phyloP scores from a whole-genome alignment of 1,284 basidiomycete genomes.

The Apiotrichum mycotoxinovorans region DNA sequence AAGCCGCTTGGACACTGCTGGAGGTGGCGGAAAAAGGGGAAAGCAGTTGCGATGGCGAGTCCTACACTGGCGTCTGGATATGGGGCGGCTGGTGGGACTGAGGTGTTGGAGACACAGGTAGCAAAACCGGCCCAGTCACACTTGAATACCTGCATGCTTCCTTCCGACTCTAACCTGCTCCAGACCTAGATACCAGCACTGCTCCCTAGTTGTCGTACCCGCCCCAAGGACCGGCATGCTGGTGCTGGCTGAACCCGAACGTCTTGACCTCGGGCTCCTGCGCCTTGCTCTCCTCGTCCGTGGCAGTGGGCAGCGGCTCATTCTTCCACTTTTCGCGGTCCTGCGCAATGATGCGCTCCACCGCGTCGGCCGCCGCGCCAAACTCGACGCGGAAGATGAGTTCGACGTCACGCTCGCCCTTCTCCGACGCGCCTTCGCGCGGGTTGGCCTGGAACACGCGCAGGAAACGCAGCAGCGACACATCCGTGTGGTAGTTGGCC shows the following conservation, averaged over 20 bases:
- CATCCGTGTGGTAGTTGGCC: slow-evolving; percentile 23
- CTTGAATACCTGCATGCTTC: neutral
- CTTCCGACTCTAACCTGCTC: no score
- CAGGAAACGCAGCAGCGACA: slow-evolving; percentile 20
- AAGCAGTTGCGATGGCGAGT: no score
- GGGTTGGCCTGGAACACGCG: slow-evolving; percentile 30
- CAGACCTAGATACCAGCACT: neutral
- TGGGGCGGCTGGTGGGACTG: no score
- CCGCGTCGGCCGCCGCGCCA: slow-evolving; percentile 10
- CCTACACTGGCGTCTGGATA: no score
- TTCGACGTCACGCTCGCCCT: slow-evolving; percentile 13
- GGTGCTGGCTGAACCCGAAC: slow-evolving; percentile 3
- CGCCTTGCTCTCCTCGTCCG: slow-evolving; percentile 4
- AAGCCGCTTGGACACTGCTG: no score
- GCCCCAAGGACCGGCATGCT: slow-evolving; percentile 5
- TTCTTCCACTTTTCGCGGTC: slow-evolving; percentile 14
- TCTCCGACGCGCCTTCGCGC: slow-evolving; percentile 5
- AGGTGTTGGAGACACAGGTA: no score
- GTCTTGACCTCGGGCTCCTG: slow-evolving; percentile 9
- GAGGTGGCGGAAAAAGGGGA: no score
- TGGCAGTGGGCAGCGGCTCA: slow-evolving; percentile 1
- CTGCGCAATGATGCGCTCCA: slow-evolving; percentile 14
- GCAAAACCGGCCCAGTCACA: no score
- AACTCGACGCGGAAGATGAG: slow-evolving; percentile 17
- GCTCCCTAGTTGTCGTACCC: slow-evolving; percentile 7